These are phyloP conservation scores for Fusarium staphyleae DNA, from an alignment of 2,329 filamentous ascomycete species.

Conservation along the genomic window DNA sequence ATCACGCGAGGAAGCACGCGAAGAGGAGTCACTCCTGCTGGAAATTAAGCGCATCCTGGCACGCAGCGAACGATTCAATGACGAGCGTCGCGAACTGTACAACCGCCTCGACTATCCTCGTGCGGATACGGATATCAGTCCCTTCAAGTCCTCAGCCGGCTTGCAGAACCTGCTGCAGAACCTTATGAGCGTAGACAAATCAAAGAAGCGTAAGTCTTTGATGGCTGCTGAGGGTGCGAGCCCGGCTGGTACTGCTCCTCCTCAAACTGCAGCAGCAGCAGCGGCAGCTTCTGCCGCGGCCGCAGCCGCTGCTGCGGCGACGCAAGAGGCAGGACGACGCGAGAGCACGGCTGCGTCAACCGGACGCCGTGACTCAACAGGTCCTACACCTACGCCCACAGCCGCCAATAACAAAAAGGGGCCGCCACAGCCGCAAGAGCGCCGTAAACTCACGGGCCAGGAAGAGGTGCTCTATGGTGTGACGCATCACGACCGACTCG, in stretches of 20 bases:
- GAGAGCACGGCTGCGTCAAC: constrained; percentile 61
- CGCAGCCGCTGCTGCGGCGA: constrained; percentile 38
- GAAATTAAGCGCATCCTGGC: constrained; percentile 93
- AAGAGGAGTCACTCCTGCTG: constrained; percentile 87
- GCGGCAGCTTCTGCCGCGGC: constrained; percentile 26
- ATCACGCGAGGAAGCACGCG: constrained; percentile 85
- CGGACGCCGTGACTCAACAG: constrained; percentile 46
- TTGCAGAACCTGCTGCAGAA: constrained; percentile 82
- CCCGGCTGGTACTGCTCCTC: constrained; percentile 51
- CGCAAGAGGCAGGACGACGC: constrained; percentile 52
- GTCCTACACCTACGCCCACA: constrained; percentile 45
- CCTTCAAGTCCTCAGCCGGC: constrained; percentile 82
- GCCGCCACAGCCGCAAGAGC: constrained; percentile 52
- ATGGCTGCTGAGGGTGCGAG: constrained; percentile 65
- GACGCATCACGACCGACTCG: constrained; percentile 82
- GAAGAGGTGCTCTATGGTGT: constrained; percentile 86
- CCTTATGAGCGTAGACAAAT: constrained; percentile 82
- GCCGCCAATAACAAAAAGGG: constrained; percentile 59
- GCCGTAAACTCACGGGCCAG: constrained; percentile 74
- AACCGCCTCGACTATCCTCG: constrained; percentile 83
- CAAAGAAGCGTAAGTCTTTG: constrained; percentile 83
- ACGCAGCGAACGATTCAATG: constrained; percentile 83
- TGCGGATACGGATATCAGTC: constrained; percentile 71
- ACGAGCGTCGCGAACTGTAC: constrained; percentile 87
- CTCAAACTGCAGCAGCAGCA: constrained; percentile 26